Percentiles rank a stretch among this genome's conserved stretches.
phyloP scores from a whole-genome alignment of 176 grass and related monocot genomes.

The Saccharum officinarum region DNA sequence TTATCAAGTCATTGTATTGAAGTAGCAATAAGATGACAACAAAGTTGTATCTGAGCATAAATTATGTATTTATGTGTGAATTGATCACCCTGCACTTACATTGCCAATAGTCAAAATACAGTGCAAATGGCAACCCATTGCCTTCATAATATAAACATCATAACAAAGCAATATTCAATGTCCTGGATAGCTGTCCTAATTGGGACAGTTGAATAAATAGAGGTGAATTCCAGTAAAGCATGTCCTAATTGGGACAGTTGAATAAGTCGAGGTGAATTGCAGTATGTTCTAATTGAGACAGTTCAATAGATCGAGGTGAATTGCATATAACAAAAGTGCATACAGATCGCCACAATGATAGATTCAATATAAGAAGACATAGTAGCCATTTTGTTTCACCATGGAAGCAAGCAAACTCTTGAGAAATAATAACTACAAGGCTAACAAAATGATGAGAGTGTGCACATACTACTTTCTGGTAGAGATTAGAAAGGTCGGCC shows the following conservation, averaged over 20 bases:
- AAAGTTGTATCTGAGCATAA: not conserved
- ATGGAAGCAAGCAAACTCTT: conserved; percentile 21
- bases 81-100: not conserved
- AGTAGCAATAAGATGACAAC: conserved; percentile 9
- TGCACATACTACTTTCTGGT: conserved; percentile 36
- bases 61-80: not conserved
- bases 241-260: not conserved
- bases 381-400: conserved; percentile 22
- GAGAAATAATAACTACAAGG: not conserved
- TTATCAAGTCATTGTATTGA: not conserved
- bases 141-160: conserved; percentile 17
- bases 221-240: not conserved
- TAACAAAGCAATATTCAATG: not conserved
- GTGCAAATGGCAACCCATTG: not conserved
- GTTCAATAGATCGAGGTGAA: no score
- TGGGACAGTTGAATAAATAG: not conserved
- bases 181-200: not conserved
- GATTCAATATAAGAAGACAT: conserved; percentile 11
- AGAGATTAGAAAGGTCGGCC: conserved; percentile 48
- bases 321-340: conserved; percentile 18
- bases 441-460: conserved; percentile 29
- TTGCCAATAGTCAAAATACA: not conserved
- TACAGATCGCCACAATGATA: not conserved
- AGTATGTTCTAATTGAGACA: no score
- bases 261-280: not conserved